Conservation (phyloP, 2,329 filamentous ascomycete genomes). For the Apiospora phragmitis region DNA sequence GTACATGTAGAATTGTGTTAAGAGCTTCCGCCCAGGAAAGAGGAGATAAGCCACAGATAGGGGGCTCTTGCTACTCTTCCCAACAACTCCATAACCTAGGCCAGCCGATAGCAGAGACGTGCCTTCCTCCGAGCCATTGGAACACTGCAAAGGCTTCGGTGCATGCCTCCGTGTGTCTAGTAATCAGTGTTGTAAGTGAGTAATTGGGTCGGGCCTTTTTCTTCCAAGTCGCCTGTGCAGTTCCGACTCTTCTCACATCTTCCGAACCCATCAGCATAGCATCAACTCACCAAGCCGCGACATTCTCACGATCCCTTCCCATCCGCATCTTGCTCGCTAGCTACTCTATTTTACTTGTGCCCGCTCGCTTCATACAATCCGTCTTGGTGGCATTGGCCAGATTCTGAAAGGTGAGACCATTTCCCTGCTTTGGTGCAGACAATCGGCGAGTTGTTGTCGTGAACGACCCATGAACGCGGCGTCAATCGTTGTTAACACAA, state of each 20-base stretch:
- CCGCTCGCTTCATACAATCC: constrained; percentile 55
- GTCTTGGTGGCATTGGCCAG: constrained; percentile 43
- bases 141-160: background rate
- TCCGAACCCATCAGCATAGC: constrained; percentile 37
- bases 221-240: background rate
- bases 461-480: background rate
- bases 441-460: background rate
- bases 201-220: background rate
- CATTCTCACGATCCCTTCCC: constrained; percentile 45
- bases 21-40: background rate
- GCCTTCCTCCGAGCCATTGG: background rate
- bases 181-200: background rate
- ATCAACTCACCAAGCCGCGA: constrained; percentile 43
- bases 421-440: background rate
- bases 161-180: background rate
- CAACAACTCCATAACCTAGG: background rate
- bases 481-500: background rate
- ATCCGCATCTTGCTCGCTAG: constrained; percentile 59
- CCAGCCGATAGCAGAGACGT: background rate
- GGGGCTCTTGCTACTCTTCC: background rate
- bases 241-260: background rate
- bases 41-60: background rate
- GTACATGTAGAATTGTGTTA: background rate
- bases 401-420: constrained; percentile 9
- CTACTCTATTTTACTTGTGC: constrained; percentile 59